phyloP scores from a whole-genome alignment of 2,329 filamentous ascomycete genomes.

The Sarocladium kiliense region DNA sequence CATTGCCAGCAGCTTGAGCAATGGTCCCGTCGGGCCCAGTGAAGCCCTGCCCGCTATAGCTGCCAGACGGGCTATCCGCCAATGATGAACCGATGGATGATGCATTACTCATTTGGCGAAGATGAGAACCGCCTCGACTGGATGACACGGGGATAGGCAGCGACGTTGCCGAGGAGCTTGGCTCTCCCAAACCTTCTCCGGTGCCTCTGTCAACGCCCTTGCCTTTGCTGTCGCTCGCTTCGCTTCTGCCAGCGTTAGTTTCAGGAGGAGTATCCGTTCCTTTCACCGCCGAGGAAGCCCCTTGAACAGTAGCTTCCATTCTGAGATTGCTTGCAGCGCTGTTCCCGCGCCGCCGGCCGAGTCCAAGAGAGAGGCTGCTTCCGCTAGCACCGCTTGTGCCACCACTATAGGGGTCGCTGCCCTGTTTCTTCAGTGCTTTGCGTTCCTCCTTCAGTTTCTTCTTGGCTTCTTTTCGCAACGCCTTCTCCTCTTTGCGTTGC shows the following conservation, averaged over 20 bases:
- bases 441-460: constrained; percentile 80
- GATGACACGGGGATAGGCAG: constrained; percentile 45
- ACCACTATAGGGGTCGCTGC: constrained; percentile 28
- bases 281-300: constrained; percentile 28
- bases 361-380: constrained; percentile 57
- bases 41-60: constrained; percentile 35
- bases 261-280: constrained; percentile 17
- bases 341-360: constrained; percentile 55
- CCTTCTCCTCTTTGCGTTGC: constrained; percentile 65
- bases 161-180: constrained; percentile 29
- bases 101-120: constrained; percentile 80
- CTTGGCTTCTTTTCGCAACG: constrained; percentile 68
- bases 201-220: constrained; percentile 59
- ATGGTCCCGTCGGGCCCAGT: constrained; percentile 33
- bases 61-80: constrained; percentile 58
- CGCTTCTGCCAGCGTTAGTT: constrained; percentile 11
- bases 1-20: constrained; percentile 42
- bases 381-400: constrained; percentile 43
- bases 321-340: constrained; percentile 55
- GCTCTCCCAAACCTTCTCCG: constrained; percentile 13
- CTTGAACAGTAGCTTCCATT: constrained; percentile 48
- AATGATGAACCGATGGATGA: constrained; percentile 79
- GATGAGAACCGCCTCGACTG: constrained; percentile 60
- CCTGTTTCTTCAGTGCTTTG: constrained; percentile 64
- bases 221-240: constrained; percentile 45